Evolutionary conservation across 140 eudicot genomes (phyloP).

Genomic region (Eryngium alpinum): DNA sequence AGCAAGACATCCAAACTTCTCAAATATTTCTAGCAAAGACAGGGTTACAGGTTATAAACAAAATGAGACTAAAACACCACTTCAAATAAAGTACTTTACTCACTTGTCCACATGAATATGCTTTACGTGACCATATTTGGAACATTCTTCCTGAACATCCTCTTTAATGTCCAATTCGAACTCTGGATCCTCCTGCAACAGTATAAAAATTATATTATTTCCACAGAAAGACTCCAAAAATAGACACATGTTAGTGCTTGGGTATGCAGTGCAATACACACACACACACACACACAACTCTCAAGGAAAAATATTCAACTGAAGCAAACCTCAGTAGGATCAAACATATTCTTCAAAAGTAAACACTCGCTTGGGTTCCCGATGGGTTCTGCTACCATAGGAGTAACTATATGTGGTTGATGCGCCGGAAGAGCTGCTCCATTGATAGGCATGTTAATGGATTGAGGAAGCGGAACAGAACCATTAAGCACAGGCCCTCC

Average conservation of each 20-base stretch:
- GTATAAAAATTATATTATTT: not conserved
- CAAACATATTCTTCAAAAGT: slow-evolving; percentile 83
- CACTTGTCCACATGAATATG: slow-evolving; percentile 89
- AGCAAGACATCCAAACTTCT: too few species aligned
- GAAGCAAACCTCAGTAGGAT: slow-evolving; percentile 36
- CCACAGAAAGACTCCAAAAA: not conserved
- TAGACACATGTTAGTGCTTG: not conserved
- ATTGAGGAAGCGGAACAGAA: slow-evolving; percentile 51
- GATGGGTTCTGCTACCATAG: slow-evolving; percentile 59
- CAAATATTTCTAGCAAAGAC: too few species aligned
- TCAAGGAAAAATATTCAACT: not conserved
- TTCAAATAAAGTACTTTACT: slow-evolving; percentile 16
- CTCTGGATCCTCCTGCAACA: slow-evolving; percentile 69
- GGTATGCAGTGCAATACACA: not conserved
- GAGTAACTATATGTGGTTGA: slow-evolving; percentile 43
- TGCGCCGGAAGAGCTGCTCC: slow-evolving; percentile 42
- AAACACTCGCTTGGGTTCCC: slow-evolving; percentile 89
- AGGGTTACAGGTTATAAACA: too few species aligned
- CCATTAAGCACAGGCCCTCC: slow-evolving; percentile 67
- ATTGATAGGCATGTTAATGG: slow-evolving; percentile 42
- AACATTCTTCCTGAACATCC: slow-evolving; percentile 84
- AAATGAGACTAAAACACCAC: too few species aligned
- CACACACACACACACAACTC: not conserved
- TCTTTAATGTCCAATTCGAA: slow-evolving; percentile 88
- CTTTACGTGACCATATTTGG: slow-evolving; percentile 69